These are phyloP conservation scores for Sporisorium iseilematis-ciliati DNA, from an alignment of 1,284 basidiomycete species.

Conservation along the genomic window DNA sequence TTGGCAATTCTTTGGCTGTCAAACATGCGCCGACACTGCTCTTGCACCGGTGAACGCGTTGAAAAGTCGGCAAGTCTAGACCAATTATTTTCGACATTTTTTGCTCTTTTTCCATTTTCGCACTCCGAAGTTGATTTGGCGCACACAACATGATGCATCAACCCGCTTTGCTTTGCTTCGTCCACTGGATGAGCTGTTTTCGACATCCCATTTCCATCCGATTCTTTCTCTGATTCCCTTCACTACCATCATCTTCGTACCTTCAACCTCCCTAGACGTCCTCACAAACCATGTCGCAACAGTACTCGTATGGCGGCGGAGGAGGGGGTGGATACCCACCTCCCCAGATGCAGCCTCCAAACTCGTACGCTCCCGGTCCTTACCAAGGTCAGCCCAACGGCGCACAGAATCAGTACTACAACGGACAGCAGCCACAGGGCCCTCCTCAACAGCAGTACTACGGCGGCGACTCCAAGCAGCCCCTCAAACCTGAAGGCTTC, in stretches of 20 bases:
- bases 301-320: conserved; percentile 30
- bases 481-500: conserved; percentile 59
- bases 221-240: not conserved
- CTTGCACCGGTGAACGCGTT: not conserved
- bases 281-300: conserved; percentile 32
- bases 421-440: conserved; percentile 33
- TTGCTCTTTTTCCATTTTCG: not conserved
- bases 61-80: conserved; percentile 15
- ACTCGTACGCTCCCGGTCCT: conserved; percentile 31
- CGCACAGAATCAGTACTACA: conserved; percentile 55
- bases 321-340: conserved; percentile 27
- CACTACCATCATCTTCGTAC: not conserved
- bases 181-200: not conserved
- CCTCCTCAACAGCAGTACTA: conserved; percentile 43
- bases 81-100: not conserved
- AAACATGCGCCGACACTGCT: not conserved
- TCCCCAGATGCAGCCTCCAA: conserved; percentile 45
- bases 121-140: no score
- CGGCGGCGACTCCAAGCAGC: conserved; percentile 49
- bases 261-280: conserved; percentile 8
- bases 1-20: conserved; percentile 22
- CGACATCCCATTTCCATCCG: not conserved
- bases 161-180: not conserved
- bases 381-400: conserved; percentile 56
- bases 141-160: no score